A percentile compares a stretch with the other conserved stretches of the same genome.
Conservation (phyloP, 2,329 filamentous ascomycete species). For the Rutstroemia sp. region DNA sequence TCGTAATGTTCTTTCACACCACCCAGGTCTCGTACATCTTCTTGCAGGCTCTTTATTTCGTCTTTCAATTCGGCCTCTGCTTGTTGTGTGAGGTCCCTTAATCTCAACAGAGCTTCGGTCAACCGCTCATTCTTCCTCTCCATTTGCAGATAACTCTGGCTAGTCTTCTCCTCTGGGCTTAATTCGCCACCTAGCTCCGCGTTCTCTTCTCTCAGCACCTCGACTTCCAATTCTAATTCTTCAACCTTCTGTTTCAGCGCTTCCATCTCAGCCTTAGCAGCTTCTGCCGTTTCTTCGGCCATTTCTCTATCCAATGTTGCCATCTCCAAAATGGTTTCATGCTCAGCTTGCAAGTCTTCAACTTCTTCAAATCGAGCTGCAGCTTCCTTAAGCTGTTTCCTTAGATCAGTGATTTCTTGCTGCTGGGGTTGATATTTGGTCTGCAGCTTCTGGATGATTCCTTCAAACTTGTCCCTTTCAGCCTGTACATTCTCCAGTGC, state of each 20-base stretch:
- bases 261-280: constrained; percentile 73
- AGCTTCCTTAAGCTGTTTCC: constrained; percentile 70
- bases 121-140: constrained; percentile 84
- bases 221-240: constrained; percentile 80
- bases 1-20: constrained; percentile 63
- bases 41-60: constrained; percentile 66
- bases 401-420: constrained; percentile 68
- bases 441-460: constrained; percentile 84
- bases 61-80: constrained; percentile 72
- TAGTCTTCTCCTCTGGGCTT: constrained; percentile 79
- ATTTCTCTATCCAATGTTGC: constrained; percentile 88
- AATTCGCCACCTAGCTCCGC: constrained; percentile 76
- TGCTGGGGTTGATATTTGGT: constrained; percentile 81
- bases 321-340: constrained; percentile 79
- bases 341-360: constrained; percentile 70
- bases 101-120: constrained; percentile 72
- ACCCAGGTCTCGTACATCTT: constrained; percentile 62
- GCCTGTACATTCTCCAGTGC: constrained; percentile 67
- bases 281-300: constrained; percentile 88
- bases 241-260: constrained; percentile 68
- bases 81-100: constrained; percentile 82
- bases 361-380: constrained; percentile 62
- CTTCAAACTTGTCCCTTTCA: constrained; percentile 72
- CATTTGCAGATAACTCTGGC: constrained; percentile 84
- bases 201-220: constrained; percentile 83